Percentiles rank a stretch among this genome's conserved stretches.
Conservation (phyloP, 805 yeast species). For the Hanseniaspora thailandica region DNA sequence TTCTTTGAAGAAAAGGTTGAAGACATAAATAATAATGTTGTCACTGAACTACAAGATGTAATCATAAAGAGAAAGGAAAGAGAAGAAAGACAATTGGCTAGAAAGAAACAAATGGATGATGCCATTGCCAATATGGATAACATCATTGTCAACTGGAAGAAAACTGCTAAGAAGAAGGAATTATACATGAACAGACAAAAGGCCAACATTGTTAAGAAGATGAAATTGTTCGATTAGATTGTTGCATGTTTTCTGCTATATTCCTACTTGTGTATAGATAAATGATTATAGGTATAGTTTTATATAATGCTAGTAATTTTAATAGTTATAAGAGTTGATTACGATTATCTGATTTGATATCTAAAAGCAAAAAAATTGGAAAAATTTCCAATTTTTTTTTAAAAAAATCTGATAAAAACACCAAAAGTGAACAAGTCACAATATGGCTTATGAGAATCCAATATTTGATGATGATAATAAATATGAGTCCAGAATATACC, state of each 20-base stretch:
- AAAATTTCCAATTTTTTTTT: no score
- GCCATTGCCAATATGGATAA: slow-evolving; percentile 61
- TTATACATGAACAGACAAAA: slow-evolving; percentile 32
- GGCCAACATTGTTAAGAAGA: slow-evolving; percentile 16
- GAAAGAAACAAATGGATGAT: slow-evolving; percentile 48
- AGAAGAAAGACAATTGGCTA: slow-evolving; percentile 19
- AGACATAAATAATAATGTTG: neutral
- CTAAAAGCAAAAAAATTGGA: no score
- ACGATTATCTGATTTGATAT: no score
- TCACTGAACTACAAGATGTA: neutral
- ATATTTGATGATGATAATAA: slow-evolving; percentile 4
- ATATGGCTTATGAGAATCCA: neutral
- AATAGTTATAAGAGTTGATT: neutral
- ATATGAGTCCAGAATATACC: slow-evolving; percentile 3
- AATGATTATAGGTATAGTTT: neutral
- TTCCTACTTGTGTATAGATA: slow-evolving; percentile 2
- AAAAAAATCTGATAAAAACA: no score
- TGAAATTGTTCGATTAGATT: slow-evolving; percentile 7
- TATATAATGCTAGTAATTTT: neutral
- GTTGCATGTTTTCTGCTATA: neutral
- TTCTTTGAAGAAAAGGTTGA: slow-evolving; percentile 11
- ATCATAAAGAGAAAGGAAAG: neutral
- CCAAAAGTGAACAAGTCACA: neutral
- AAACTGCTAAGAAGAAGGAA: slow-evolving; percentile 37
- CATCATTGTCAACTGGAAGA: slow-evolving; percentile 53